Base-by-base conservation (phyloP, 2,329 filamentous ascomycete genomes). In the Epichloe brachyelytri region DNA sequence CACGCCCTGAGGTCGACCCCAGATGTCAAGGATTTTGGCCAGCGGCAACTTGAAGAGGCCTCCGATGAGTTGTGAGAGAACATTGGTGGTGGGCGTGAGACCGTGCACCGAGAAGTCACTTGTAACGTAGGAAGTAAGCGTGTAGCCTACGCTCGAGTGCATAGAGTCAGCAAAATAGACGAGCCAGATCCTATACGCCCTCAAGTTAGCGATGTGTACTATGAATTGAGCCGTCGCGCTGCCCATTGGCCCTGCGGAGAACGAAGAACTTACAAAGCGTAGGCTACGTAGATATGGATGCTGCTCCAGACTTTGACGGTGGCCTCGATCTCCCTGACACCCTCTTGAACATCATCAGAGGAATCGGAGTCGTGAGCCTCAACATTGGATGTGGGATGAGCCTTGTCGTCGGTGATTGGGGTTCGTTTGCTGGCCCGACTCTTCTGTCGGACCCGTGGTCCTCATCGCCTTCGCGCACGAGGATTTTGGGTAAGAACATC, bases 1-100 rank as follows among this genome's bases (percentile, higher is more conserved):
- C 59, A 80, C 79, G 10, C 78, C 80, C 57, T 81, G 73, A 12
- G 79, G 73, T 38, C 81, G 76, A 46, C 79, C 81, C 70, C 78
- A 84, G 37, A 83, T 67, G 61, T 85, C 77, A 45, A 83, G 70
- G 11, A 82, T 65, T 60, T 83, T 84, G 34, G 81, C 63, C 63
- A 82, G 71, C 2, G 80, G 79, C 4, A 83, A 76, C 58, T 82
- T 82, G 37, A 78, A 70, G 2, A 81, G 77, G 39, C 79, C 80
- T 54, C 71, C 65, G 59, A 82, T 76, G 52, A 75, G 66, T 55
- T 66, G 69, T 4, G 77, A 65, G 0, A 83, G 72, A 40, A 82
- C 75, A 43, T 69, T 66, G 49, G 79, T 75, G 43, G 76, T 70
- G 3, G 73, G 71, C 38, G 78, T 63, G 5, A 80, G 67, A 5